phyloP scores from a whole-genome alignment of 129 eudicot genomes.

The Ambrosia trifida region DNA sequence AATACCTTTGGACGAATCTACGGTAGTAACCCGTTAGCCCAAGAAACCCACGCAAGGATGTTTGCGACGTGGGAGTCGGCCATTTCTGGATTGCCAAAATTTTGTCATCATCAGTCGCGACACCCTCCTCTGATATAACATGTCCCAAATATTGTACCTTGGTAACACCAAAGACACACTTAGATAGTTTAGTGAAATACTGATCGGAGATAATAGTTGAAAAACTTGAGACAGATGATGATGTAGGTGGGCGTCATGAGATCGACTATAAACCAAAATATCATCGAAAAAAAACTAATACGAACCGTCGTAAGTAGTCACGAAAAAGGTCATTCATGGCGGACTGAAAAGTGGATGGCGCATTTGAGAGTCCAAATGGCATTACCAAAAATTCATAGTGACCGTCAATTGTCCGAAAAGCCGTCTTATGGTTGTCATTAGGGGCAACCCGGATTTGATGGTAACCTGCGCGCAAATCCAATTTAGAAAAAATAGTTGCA shows the following conservation, averaged over 20 bases:
- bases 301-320: background rate
- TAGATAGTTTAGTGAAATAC: background rate
- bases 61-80: background rate
- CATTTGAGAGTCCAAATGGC: background rate
- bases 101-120: background rate
- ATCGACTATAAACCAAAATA: background rate
- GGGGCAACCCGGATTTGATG: background rate
- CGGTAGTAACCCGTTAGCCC: conserved; percentile 5
- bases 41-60: background rate
- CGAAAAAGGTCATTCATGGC: background rate
- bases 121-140: background rate
- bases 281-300: background rate
- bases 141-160: no score
- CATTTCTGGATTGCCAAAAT: background rate
- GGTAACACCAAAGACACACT: background rate
- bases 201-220: background rate
- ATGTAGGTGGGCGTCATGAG: background rate
- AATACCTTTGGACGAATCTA: background rate
- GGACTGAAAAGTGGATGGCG: background rate
- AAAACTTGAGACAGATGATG: background rate
- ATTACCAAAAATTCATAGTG: background rate
- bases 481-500: background rate
- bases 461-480: background rate
- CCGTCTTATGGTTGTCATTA: background rate
- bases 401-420: background rate